Conservation (phyloP, 2,329 filamentous ascomycete species). For the Colletotrichum liriopes region DNA sequence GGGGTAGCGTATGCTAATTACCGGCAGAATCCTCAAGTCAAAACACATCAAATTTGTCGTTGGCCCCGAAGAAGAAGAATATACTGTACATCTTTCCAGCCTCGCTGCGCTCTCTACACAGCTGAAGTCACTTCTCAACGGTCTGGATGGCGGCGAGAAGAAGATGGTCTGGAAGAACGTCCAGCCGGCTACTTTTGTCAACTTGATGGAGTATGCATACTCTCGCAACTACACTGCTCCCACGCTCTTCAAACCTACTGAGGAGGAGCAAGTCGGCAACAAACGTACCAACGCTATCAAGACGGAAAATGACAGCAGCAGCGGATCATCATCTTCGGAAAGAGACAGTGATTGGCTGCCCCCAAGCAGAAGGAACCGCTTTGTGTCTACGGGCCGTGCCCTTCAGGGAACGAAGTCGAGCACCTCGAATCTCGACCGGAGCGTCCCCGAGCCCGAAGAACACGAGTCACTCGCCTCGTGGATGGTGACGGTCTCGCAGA, state of each 20-base stretch:
- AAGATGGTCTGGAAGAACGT: neutral
- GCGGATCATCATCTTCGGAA: too few species aligned
- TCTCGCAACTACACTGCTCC: neutral
- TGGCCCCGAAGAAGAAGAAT: neutral
- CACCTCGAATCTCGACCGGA: neutral
- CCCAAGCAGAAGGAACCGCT: too few species aligned
- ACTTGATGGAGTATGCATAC: slow-evolving; percentile 17
- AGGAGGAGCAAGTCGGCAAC: neutral
- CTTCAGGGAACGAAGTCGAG: too few species aligned
- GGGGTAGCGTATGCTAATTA: neutral
- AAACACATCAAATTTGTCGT: neutral
- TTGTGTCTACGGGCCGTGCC: too few species aligned
- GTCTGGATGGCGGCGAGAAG: too few species aligned
- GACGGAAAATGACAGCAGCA: too few species aligned
- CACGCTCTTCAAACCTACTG: neutral
- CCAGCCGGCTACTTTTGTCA: neutral
- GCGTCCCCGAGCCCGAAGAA: too few species aligned
- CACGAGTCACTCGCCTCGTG: neutral
- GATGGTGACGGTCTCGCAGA: neutral
- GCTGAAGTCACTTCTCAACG: neutral
- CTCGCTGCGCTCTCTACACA: neutral
- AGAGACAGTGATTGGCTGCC: too few species aligned
- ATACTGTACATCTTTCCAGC: neutral
- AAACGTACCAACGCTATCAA: too few species aligned
- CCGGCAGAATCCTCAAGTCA: neutral